Conservation (phyloP, 2,329 filamentous ascomycete species). For the Fusarium goolgardi region DNA sequence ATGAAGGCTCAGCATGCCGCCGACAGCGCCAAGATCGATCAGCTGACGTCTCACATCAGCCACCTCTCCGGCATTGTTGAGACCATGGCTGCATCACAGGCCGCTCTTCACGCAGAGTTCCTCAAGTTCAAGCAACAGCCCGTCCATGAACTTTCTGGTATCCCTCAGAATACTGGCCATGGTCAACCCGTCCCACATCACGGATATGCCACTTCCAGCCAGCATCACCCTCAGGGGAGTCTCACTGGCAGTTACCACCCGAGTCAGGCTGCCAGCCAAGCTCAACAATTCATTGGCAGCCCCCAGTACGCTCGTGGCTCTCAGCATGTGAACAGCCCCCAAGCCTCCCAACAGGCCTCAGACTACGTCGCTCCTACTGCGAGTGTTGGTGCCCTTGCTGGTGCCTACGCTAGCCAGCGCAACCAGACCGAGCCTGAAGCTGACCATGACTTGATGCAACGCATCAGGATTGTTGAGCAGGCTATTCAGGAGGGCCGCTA, state of each 20-base stretch:
- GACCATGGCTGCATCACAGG: slow-evolving; percentile 75
- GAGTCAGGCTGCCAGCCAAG: slow-evolving; percentile 51
- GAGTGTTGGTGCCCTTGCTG: slow-evolving; percentile 52
- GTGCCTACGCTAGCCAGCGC: slow-evolving; percentile 53
- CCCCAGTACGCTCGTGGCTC: slow-evolving; percentile 54
- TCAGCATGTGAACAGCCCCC: slow-evolving; percentile 51
- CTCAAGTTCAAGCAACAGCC: slow-evolving; percentile 67
- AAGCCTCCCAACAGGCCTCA: slow-evolving; percentile 49
- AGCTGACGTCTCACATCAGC: slow-evolving; percentile 74
- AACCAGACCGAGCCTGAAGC: slow-evolving; percentile 52
- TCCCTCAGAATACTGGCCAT: slow-evolving; percentile 40
- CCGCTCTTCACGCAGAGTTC: slow-evolving; percentile 74
- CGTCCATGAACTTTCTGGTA: slow-evolving; percentile 57
- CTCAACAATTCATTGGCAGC: slow-evolving; percentile 51
- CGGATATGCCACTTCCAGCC: slow-evolving; percentile 45
- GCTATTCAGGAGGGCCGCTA: slow-evolving; percentile 71
- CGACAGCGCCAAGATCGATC: slow-evolving; percentile 74
- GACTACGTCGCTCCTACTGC: slow-evolving; percentile 50
- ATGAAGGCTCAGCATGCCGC: slow-evolving; percentile 62
- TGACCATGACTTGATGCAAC: slow-evolving; percentile 64
- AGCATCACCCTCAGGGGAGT: slow-evolving; percentile 43
- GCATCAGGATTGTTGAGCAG: slow-evolving; percentile 69
- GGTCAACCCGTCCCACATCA: slow-evolving; percentile 45
- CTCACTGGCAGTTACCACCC: slow-evolving; percentile 51
- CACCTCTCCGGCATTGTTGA: slow-evolving; percentile 76